phyloP scores from a whole-genome alignment of 495 filamentous ascomycete genomes.

The Lichenothelia convexa region DNA sequence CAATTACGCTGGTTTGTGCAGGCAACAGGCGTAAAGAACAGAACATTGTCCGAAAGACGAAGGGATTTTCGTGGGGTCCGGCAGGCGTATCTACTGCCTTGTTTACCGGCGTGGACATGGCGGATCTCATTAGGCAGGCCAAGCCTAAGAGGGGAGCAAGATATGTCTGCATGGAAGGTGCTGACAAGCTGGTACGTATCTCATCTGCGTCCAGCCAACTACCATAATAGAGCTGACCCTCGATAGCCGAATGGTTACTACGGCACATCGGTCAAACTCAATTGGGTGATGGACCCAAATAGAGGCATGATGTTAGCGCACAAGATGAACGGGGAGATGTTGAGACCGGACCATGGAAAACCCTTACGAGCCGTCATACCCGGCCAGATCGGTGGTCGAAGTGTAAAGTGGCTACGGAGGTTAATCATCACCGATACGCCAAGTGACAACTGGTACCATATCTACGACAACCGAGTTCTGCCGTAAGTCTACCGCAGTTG shows the following conservation, averaged over 20 bases:
- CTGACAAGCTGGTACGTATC: conserved; percentile 50
- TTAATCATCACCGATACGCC: conserved; percentile 62
- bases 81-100: conserved; percentile 78
- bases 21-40: conserved; percentile 92
- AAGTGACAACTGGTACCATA: conserved; percentile 93
- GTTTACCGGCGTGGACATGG: conserved; percentile 70
- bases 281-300: conserved; percentile 75
- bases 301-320: conserved; percentile 78
- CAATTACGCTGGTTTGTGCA: conserved; percentile 82
- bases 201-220: neutral
- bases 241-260: conserved; percentile 70
- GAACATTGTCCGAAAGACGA: conserved; percentile 77
- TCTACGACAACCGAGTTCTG: conserved; percentile 83
- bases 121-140: conserved; percentile 51
- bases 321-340: conserved; percentile 78
- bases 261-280: conserved; percentile 74
- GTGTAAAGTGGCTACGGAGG: conserved; percentile 87
- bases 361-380: conserved; percentile 75
- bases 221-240: neutral
- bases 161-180: conserved; percentile 88
- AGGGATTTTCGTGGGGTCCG: conserved; percentile 92
- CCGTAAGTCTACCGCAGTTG: conserved; percentile 24
- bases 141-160: conserved; percentile 50
- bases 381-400: conserved; percentile 83
- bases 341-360: conserved; percentile 76